phyloP scores from a whole-genome alignment of 805 yeast genomes.

The Isabelozyma gotoi region DNA sequence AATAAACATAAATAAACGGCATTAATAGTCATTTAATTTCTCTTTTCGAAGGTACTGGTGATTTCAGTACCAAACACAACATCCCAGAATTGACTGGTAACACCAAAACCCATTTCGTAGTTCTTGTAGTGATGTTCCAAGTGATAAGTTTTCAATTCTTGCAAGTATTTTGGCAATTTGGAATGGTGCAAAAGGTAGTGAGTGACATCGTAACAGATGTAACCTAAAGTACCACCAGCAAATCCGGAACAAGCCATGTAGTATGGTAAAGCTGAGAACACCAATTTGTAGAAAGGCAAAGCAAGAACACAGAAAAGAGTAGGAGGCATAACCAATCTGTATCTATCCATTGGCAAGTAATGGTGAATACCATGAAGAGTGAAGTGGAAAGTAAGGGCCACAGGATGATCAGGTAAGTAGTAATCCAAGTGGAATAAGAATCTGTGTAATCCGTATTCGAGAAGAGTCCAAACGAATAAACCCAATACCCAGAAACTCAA shows the following conservation, averaged over 20 bases:
- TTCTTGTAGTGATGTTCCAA: slow-evolving; percentile 97
- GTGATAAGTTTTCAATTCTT: slow-evolving; percentile 83
- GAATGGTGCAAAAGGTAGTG: slow-evolving; percentile 94
- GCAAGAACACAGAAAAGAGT: slow-evolving; percentile 71
- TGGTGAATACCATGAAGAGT: slow-evolving; percentile 95
- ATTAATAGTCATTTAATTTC: slow-evolving; percentile 5
- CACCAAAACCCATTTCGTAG: slow-evolving; percentile 96
- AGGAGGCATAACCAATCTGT: slow-evolving; percentile 96
- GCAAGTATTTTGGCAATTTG: slow-evolving; percentile 71
- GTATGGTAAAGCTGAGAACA: slow-evolving; percentile 75
- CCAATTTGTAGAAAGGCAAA: slow-evolving; percentile 77
- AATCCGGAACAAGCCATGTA: slow-evolving; percentile 87
- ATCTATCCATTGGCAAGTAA: slow-evolving; percentile 93
- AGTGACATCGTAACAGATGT: slow-evolving; percentile 87
- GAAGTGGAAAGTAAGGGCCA: slow-evolving; percentile 81
- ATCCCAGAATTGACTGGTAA: slow-evolving; percentile 94
- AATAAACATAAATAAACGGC: not conserved
- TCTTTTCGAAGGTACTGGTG: slow-evolving; percentile 49
- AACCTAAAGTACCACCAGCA: slow-evolving; percentile 95
- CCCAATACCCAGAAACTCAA: slow-evolving; percentile 71
- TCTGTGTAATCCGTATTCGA: slow-evolving; percentile 87
- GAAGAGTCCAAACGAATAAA: slow-evolving; percentile 87
- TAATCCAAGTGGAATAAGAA: slow-evolving; percentile 91
- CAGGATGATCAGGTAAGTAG: slow-evolving; percentile 76
- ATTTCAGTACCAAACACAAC: slow-evolving; percentile 81